These are phyloP conservation scores for Phialocephala sp. DNA, from an alignment of 2,329 filamentous ascomycete species.

Conservation along the genomic window DNA sequence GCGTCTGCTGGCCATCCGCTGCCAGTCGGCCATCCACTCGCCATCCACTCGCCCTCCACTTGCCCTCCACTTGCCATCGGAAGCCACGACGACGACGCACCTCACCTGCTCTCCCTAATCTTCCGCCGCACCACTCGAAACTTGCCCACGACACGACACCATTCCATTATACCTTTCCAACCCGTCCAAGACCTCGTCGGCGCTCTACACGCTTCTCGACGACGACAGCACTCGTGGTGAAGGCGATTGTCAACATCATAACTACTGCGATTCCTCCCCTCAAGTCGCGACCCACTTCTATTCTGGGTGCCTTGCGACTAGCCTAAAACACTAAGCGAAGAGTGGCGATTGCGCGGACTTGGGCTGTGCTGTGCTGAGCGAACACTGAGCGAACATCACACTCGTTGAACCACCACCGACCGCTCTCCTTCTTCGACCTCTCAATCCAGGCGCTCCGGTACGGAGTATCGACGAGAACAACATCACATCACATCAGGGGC, in stretches of 20 bases:
- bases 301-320: conserved; percentile 21
- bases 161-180: not conserved
- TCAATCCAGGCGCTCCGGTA: conserved; percentile 17
- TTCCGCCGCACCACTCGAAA: not conserved
- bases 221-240: not conserved
- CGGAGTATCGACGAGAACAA: conserved; percentile 23
- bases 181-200: not conserved
- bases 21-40: no score
- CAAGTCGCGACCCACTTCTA: not conserved
- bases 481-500: conserved; percentile 18
- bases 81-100: not conserved
- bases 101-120: conserved; percentile 6
- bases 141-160: not conserved
- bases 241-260: not conserved
- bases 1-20: not conserved
- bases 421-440: conserved; percentile 14
- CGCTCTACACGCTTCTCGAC: not conserved
- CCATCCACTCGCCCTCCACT: not conserved
- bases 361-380: conserved; percentile 14
- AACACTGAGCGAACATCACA: conserved; percentile 13
- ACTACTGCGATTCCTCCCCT: not conserved
- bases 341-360: conserved; percentile 23
- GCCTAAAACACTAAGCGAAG: conserved; percentile 21
- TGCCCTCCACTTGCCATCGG: not conserved
- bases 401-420: conserved; percentile 22